Percentiles rank a stretch among this genome's conserved stretches.
These are phyloP conservation scores for Rosellinia necatrix DNA, from an alignment of 2,329 filamentous ascomycete genomes.

Conservation along the genomic window DNA sequence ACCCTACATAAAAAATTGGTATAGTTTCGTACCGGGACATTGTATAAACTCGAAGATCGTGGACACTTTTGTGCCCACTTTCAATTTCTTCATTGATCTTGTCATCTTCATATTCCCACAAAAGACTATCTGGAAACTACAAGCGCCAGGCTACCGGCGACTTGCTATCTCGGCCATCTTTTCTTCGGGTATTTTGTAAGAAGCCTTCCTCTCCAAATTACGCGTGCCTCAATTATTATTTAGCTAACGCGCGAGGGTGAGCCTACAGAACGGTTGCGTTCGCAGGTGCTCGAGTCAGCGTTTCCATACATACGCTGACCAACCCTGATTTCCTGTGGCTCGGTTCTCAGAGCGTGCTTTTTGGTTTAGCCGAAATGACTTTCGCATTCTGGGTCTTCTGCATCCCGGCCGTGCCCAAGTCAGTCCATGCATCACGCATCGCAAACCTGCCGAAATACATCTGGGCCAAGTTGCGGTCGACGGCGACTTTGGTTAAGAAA, in stretches of 20 bases:
- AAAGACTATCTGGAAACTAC: slow-evolving; percentile 4
- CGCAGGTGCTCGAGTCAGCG: slow-evolving; percentile 4
- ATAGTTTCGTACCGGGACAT: slow-evolving; percentile 7
- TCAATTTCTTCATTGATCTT: slow-evolving; percentile 8
- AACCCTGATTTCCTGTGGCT: slow-evolving; percentile 4
- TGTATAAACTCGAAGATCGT: slow-evolving; percentile 3
- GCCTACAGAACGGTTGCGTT: background rate
- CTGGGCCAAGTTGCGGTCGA: slow-evolving; percentile 1
- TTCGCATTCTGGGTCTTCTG: slow-evolving; percentile 1
- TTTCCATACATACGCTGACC: background rate
- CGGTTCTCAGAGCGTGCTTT: slow-evolving; percentile 2
- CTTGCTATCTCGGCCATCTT: slow-evolving; percentile 1
- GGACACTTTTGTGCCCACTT: slow-evolving; percentile 6
- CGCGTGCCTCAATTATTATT: background rate
- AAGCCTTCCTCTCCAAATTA: background rate
- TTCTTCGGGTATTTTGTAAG: slow-evolving; percentile 7
- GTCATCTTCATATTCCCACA: slow-evolving; percentile 3
- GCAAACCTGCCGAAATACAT: background rate
- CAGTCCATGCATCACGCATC: background rate
- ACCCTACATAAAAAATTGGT: slow-evolving; percentile 9
- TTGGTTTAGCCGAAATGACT: background rate
- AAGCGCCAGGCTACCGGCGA: background rate
- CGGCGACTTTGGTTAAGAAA: background rate
- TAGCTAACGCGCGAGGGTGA: background rate
- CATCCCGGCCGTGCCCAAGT: background rate